Conservation (phyloP, 192 early-diverging fungal genomes). For the Lobosporangium transversale region DNA sequence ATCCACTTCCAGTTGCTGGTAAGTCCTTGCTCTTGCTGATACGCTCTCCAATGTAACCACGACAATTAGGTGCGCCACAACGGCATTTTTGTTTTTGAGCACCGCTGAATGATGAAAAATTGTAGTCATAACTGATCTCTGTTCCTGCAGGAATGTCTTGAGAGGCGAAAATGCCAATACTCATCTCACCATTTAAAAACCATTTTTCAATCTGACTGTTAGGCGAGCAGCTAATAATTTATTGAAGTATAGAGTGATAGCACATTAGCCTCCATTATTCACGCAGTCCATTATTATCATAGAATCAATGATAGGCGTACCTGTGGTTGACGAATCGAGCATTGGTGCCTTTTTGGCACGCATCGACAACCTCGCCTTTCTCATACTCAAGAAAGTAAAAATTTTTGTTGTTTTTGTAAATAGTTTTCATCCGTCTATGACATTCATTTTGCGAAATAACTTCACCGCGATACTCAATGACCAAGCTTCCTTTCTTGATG, state of each 20-base stretch:
- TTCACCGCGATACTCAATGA: constrained; percentile 88
- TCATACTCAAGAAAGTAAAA: constrained; percentile 87
- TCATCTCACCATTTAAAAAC: constrained; percentile 77
- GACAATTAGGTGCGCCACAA: constrained; percentile 74
- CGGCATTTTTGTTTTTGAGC: constrained; percentile 72
- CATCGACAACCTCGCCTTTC: constrained; percentile 83
- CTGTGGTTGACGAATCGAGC: constrained; percentile 88
- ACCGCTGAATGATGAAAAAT: constrained; percentile 77
- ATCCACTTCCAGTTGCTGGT: no score
- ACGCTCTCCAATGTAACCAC: constrained; percentile 69
- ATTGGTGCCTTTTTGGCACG: constrained; percentile 76
- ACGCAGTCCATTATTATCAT: no score
- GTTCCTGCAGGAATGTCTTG: constrained; percentile 70
- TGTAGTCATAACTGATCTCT: constrained; percentile 88
- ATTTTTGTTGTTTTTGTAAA: constrained; percentile 70
- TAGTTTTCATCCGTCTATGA: constrained; percentile 75
- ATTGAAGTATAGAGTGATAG: no score
- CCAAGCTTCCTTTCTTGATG: constrained; percentile 67
- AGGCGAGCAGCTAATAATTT: constrained; percentile 72
- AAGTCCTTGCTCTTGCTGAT: constrained; percentile 30
- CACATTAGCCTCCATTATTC: no score
- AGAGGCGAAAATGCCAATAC: constrained; percentile 78
- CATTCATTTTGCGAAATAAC: constrained; percentile 74
- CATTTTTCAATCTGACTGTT: constrained; percentile 94
- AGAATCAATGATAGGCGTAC: constrained; percentile 8